Evolutionary conservation across 371 early-diverging fungal genomes (phyloP).

Genomic region (Mortierella sp.): DNA sequence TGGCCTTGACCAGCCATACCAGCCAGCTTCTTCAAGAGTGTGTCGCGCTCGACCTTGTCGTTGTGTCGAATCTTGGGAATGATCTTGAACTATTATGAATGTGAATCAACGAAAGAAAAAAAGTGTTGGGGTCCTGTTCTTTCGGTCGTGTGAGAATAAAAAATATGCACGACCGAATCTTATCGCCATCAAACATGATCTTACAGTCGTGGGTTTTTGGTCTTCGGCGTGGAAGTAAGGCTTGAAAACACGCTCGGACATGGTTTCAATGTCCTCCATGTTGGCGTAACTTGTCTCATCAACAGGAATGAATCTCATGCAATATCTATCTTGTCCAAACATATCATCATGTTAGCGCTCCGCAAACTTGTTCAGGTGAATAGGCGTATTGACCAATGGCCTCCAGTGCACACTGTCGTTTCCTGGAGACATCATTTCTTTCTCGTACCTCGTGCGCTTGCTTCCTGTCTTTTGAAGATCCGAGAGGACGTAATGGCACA

Average conservation of each 20-base stretch:
- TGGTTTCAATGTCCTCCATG: slow-evolving; percentile 67
- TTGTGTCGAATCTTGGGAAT: slow-evolving; percentile 76
- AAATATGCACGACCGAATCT: not conserved
- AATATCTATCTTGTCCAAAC: slow-evolving; percentile 56
- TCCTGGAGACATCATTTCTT: not conserved
- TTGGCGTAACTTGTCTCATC: slow-evolving; percentile 72
- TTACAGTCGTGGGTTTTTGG: slow-evolving; percentile 61
- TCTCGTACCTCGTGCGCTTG: slow-evolving; percentile 68
- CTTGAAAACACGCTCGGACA: slow-evolving; percentile 67
- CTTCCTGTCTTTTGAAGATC: slow-evolving; percentile 69
- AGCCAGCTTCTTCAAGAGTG: slow-evolving; percentile 70
- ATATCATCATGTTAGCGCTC: not conserved
- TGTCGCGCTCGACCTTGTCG: slow-evolving; percentile 68
- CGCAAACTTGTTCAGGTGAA: not conserved
- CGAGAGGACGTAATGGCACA: slow-evolving; percentile 71
- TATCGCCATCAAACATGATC: not conserved
- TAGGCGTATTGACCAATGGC: not conserved
- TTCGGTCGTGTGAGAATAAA: not conserved
- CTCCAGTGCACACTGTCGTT: not conserved
- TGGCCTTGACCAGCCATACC: slow-evolving; percentile 61
- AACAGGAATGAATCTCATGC: slow-evolving; percentile 76
- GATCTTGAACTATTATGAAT: slow-evolving; percentile 72
- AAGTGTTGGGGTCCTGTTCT: not conserved
- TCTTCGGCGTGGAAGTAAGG: slow-evolving; percentile 68
- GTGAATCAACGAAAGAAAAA: not conserved